Evolutionary conservation across 225 moss, liverwort and hornwort species (phyloP), one percentile per base, ranked within the genome.

Genomic region (Neckera pumila): DNA sequence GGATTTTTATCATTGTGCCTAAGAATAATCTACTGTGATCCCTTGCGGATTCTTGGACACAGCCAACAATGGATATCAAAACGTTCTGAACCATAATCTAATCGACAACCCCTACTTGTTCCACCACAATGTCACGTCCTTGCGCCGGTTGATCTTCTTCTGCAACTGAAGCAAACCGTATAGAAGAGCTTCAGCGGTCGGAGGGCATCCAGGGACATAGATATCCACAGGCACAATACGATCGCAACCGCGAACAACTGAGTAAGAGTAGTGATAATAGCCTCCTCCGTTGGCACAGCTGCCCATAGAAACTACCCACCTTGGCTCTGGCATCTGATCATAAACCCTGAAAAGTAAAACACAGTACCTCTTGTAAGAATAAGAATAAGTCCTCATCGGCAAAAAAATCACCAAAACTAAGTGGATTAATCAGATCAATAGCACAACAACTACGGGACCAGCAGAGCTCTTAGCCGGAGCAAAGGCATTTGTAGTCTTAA

Each of bases 321-420:
- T 93, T 70, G 98, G 98, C 90, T 98, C 96, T 79, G 98, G 96
- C 98, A 98, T 98, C 90, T 98, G 98, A 83, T 98, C 98, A 81
- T 98, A 98, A 73, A 98, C 96, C 93, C 97, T 96, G 93, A 56
- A 89, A 84, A 59, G n/a, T 28, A 63, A 80, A 61, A 63, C 71
- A 53, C 22, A 71, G n/a, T 51, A 84, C 17, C 64, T 61, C 86
- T 54, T 54, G 22, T 92, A 10, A 89, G 82, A 81, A 45, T 28
- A 56, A 57, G 67, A 14, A 67, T 38, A n/a, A n/a, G n/a, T 83
- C 66, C 80, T 9, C 79, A 8, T 65, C 45, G 53, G 64, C 82
- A 49, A 65, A 65, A 83, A 23, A 75, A 60, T 65, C 3, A 60
- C 51, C 43, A 23, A 75, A 25, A 26, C 53, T 21, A 57, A 9